Base-by-base conservation (phyloP, 306 rosid genomes). In the Vicia villosa region DNA sequence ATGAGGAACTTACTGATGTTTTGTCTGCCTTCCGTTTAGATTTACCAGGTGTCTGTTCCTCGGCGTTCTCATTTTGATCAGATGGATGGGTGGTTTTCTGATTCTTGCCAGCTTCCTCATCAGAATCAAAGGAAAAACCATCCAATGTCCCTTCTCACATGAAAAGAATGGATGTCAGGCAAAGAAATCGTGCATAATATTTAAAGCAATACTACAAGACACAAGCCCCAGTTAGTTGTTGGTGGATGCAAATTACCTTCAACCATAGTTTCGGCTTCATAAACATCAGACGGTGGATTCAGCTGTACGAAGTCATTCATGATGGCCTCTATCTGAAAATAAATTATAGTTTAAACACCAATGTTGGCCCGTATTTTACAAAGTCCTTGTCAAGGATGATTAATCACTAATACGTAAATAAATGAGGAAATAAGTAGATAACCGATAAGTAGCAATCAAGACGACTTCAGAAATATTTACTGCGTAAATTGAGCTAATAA, bases 251-350 rank as follows among this genome's bases (percentile, higher is more conserved):
- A 68, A 70, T 69, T 70, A 93, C 98, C 98, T 88, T 94, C 97
- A 81, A 90, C 92, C 97, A 94, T 94, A 38, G 97, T 94, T 85
- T 94, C 97, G 70, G 97, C 84, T 84, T 90, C 98, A 59, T 83
- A 83, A 42, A 85, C 94, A 38, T 86, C 86, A 30, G 86, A 85
- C 50, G 83, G 91, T 61, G 97, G 89, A 81, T 81, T 88, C 73
- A 90, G 82, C 84, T 93, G 98, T 79, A 93, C 83, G 87, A 86
- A 93, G 87, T 90, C 97, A 69, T 93, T 88, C 97, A 88, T 90
- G 80, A 90, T 70, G 70, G 96, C 92, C 68, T 93, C 97, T 67
- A 93, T 75, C 98, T 93, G 88, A 77, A 68, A 86, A 84, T 74
- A 72, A 79, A 71, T 41, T 59, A 45, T 34, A 61, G 28, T 54